Evolutionary conservation across 345 rosid genomes (phyloP).

Genomic region (Bruguiera sexangula): DNA sequence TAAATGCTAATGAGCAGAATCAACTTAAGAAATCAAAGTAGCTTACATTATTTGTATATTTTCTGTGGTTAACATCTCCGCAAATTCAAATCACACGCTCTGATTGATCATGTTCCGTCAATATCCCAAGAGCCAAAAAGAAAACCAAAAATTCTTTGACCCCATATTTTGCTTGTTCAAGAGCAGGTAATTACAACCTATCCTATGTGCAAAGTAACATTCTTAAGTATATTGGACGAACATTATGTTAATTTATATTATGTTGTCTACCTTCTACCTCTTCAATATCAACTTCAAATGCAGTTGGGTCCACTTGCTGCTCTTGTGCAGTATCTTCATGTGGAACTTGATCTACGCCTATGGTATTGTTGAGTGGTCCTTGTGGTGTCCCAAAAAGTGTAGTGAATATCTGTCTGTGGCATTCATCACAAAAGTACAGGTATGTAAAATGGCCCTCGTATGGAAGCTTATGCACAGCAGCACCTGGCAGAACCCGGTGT

Average conservation of each 20-base stretch:
- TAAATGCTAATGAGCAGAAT: background rate
- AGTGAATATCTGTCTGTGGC: slow-evolving; percentile 67
- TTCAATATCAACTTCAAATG: background rate
- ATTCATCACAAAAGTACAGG: slow-evolving; percentile 59
- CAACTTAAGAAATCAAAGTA: background rate
- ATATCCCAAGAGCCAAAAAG: background rate
- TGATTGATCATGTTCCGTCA: background rate
- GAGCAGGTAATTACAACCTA: slow-evolving; percentile 11
- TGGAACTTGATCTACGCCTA: slow-evolving; percentile 28
- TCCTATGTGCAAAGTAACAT: slow-evolving; percentile 19
- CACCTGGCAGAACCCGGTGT: slow-evolving; percentile 62
- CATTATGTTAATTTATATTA: background rate
- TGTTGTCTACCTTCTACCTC: slow-evolving; percentile 2
- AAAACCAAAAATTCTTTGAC: background rate
- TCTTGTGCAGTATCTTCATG: slow-evolving; percentile 19
- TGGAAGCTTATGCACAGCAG: slow-evolving; percentile 67
- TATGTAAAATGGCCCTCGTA: slow-evolving; percentile 72
- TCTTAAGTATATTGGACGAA: background rate
- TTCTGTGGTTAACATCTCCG: background rate
- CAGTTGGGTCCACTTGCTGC: background rate
- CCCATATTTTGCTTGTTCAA: background rate
- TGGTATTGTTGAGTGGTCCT: slow-evolving; percentile 35
- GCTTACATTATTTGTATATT: slow-evolving; percentile 4
- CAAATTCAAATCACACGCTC: background rate
- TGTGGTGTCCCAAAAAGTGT: slow-evolving; percentile 60